Evolutionary conservation across 2,329 filamentous ascomycete species (phyloP).

Genomic region (Colletotrichum cuscutae): DNA sequence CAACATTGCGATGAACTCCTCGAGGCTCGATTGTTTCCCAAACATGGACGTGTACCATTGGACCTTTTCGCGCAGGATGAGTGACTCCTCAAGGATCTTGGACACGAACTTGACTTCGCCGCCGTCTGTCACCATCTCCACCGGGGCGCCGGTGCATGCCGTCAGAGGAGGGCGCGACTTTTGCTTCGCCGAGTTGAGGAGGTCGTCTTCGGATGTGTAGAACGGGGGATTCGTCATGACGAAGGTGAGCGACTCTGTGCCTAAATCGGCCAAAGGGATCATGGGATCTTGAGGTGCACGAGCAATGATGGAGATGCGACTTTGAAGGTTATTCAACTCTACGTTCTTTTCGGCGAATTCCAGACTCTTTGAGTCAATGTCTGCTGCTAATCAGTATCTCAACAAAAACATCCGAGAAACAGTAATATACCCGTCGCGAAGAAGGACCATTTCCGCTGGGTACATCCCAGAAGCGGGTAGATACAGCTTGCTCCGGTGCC

Average conservation of each 20-base stretch:
- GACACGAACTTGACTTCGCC: slow-evolving; percentile 82
- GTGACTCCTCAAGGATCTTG: slow-evolving; percentile 77
- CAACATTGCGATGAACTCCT: slow-evolving; percentile 69
- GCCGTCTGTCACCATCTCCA: slow-evolving; percentile 87
- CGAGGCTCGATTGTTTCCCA: slow-evolving; percentile 79
- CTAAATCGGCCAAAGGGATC: slow-evolving; percentile 70
- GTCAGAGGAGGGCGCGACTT: slow-evolving; percentile 78
- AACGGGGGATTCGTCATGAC: slow-evolving; percentile 97
- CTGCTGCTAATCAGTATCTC: slow-evolving; percentile 46
- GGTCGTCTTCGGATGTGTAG: slow-evolving; percentile 79
- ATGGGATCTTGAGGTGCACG: slow-evolving; percentile 64
- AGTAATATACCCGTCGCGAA: slow-evolving; percentile 64
- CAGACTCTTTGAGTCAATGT: slow-evolving; percentile 80
- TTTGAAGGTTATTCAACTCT: slow-evolving; percentile 69
- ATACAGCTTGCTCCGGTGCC: slow-evolving; percentile 93
- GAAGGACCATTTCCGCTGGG: slow-evolving; percentile 79
- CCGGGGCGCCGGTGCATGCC: slow-evolving; percentile 78
- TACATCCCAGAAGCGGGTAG: slow-evolving; percentile 84
- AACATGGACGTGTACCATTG: slow-evolving; percentile 95
- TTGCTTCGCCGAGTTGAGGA: slow-evolving; percentile 69
- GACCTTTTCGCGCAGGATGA: slow-evolving; percentile 67
- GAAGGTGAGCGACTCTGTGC: slow-evolving; percentile 73
- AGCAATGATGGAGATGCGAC: slow-evolving; percentile 72
- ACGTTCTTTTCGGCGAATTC: slow-evolving; percentile 75
- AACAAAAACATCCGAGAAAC: not conserved